Percentiles rank a stretch among this genome's conserved stretches.
Conservation (phyloP, 148 eudicot genomes). For the Cornus kousa region DNA sequence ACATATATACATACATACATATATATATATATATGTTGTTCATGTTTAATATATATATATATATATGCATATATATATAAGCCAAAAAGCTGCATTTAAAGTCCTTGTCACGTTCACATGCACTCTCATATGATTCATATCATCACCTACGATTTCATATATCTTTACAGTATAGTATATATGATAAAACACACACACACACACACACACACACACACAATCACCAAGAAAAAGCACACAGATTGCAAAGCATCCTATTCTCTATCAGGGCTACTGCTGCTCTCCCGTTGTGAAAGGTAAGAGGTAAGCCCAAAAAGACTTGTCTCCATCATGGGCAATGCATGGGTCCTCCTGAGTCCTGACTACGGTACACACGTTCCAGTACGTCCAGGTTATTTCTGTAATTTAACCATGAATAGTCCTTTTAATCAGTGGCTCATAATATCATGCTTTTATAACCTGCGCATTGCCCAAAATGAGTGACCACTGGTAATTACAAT, state of each 20-base stretch:
- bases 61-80: not conserved
- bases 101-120: no score
- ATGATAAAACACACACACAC: no score
- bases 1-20: not conserved
- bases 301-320: not conserved
- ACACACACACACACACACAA: not conserved
- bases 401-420: not conserved
- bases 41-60: no score
- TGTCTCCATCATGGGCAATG: conserved; percentile 21
- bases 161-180: not conserved
- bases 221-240: conserved; percentile 10
- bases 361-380: not conserved
- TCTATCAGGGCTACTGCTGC: not conserved
- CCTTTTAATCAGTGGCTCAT: conserved; percentile 13
- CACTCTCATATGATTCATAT: no score
- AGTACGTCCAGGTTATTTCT: not conserved
- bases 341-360: conserved; percentile 15
- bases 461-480: not conserved
- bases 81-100: no score
- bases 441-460: not conserved
- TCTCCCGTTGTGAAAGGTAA: not conserved
- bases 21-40: not conserved
- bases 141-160: no score
- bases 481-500: not conserved
- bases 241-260: conserved; percentile 36